Conservation (phyloP, 2,329 filamentous ascomycete genomes). For the Trichophyton rubrum region DNA sequence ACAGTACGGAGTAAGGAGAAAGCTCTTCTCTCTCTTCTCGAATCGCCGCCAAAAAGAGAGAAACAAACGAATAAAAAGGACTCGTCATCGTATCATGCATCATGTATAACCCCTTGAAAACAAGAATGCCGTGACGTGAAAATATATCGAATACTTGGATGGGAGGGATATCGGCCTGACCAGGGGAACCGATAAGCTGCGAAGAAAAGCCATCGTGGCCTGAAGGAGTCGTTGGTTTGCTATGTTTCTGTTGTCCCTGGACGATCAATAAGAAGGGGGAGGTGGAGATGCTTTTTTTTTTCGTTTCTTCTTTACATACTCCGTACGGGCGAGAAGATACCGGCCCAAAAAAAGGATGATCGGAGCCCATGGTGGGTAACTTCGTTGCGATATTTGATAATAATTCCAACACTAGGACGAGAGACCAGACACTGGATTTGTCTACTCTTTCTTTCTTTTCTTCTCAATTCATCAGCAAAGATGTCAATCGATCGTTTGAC, state of each 20-base stretch:
- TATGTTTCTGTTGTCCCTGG: neutral
- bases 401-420: neutral
- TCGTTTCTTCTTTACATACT: neutral
- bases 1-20: neutral
- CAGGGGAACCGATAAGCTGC: neutral
- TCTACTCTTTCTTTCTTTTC: neutral
- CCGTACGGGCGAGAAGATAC: neutral
- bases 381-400: neutral
- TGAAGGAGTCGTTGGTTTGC: neutral
- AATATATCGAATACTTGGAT: neutral
- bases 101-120: neutral
- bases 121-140: neutral
- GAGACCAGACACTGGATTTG: neutral
- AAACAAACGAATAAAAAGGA: neutral
- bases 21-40: neutral
- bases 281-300: neutral
- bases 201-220: slow-evolving; percentile 2
- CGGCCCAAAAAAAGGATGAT: neutral
- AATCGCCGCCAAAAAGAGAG: neutral
- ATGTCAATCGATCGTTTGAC: neutral
- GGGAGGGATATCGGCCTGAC: neutral
- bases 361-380: neutral
- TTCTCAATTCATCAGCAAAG: neutral
- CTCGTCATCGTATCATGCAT: neutral
- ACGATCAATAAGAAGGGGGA: neutral